Conservation (phyloP, 306 rosid species). For the Purshia tridentata region DNA sequence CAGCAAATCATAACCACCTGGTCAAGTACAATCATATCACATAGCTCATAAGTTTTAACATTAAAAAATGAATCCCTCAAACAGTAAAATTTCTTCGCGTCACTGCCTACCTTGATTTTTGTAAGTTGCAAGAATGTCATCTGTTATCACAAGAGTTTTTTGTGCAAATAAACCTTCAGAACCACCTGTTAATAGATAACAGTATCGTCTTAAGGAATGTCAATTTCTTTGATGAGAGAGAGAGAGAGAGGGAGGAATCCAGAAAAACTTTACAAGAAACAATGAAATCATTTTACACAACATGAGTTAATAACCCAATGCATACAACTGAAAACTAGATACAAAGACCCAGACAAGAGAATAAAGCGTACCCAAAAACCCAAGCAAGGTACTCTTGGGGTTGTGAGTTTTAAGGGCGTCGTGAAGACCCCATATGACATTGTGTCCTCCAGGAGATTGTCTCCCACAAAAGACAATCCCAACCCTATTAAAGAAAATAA, state of each 20-base stretch:
- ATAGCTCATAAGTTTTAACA: background rate
- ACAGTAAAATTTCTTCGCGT: constrained; percentile 5
- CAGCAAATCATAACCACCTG: constrained; percentile 98
- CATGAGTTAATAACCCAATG: background rate
- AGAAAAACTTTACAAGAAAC: background rate
- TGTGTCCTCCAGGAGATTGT: constrained; percentile 99
- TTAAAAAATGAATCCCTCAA: background rate
- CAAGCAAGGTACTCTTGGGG: constrained; percentile 66
- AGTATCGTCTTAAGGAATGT: constrained; percentile 16
- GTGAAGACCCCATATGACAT: constrained; percentile 91
- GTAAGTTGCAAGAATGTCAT: constrained; percentile 70
- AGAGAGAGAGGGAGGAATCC: background rate
- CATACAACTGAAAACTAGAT: constrained; percentile 7
- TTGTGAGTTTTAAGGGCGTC: constrained; percentile 82
- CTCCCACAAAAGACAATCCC: constrained; percentile 94
- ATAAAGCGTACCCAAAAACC: constrained; percentile 71
- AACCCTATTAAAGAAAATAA: constrained; percentile 48
- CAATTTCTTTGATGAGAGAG: background rate
- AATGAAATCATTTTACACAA: background rate
- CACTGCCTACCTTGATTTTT: constrained; percentile 81
- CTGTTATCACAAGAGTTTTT: constrained; percentile 86
- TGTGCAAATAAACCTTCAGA: constrained; percentile 93
- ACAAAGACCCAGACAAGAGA: background rate
- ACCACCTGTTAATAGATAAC: constrained; percentile 63
- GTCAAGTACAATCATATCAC: constrained; percentile 26